Evolutionary conservation across 164 flowering plant genomes (phyloP).

Genomic region (Nymphaea colorata): DNA sequence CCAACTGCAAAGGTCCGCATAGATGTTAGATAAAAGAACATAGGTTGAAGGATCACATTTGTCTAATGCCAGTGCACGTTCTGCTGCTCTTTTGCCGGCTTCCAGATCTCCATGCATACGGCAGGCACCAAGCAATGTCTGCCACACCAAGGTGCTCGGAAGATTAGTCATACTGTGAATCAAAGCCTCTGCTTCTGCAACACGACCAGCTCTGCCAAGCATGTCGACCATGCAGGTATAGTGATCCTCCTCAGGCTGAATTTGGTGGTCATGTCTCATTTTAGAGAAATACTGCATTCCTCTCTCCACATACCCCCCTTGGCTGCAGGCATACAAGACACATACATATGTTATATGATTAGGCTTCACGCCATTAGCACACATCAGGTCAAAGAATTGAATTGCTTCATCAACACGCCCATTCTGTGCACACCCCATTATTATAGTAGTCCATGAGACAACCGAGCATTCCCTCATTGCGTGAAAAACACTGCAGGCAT

Average conservation of each 20-base stretch:
- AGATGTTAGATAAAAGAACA: constrained; percentile 49
- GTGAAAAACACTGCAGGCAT: constrained; percentile 34
- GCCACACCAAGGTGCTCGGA: constrained; percentile 58
- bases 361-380: constrained; percentile 26
- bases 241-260: constrained; percentile 65
- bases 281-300: constrained; percentile 48
- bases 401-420: constrained; percentile 44
- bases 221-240: constrained; percentile 71
- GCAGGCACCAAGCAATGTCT: constrained; percentile 64
- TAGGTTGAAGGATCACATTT: constrained; percentile 51
- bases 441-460: constrained; percentile 75
- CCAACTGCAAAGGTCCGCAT: constrained; percentile 51
- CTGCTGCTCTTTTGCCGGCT: constrained; percentile 50
- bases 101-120: constrained; percentile 49
- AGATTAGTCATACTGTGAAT: constrained; percentile 46
- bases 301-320: constrained; percentile 48
- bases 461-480: constrained; percentile 35
- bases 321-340: constrained; percentile 69
- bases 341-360: constrained; percentile 65
- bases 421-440: constrained; percentile 68
- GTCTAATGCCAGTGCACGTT: constrained; percentile 33
- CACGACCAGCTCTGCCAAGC: constrained; percentile 49
- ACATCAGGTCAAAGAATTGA: constrained; percentile 48
- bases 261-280: constrained; percentile 36
- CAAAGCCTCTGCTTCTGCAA: constrained; percentile 51